These are phyloP conservation scores for Luvunga scandens DNA, from an alignment of 345 rosid species.

Conservation along the genomic window DNA sequence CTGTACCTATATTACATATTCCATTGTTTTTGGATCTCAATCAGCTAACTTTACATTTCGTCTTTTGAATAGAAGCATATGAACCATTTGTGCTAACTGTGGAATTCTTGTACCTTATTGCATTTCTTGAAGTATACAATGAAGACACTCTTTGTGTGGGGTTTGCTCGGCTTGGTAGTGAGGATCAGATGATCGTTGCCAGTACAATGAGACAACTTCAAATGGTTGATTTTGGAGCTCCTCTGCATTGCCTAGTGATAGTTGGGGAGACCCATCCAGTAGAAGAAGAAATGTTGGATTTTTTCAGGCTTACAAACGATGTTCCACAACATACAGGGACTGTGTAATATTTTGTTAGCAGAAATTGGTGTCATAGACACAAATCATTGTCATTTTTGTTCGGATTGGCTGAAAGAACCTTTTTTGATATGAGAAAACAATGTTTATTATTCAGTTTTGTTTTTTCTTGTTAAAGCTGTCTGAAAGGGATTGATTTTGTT, in stretches of 20 bases:
- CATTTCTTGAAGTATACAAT: constrained; percentile 42
- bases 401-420: not conserved
- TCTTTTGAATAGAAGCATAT: not conserved
- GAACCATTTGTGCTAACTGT: not conserved
- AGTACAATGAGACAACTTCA: constrained; percentile 72
- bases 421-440: not conserved
- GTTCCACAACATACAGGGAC: not conserved
- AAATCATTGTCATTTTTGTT: not conserved
- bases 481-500: not conserved
- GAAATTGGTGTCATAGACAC: not conserved
- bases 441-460: not conserved
- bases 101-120: not conserved
- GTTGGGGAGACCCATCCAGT: constrained; percentile 76
- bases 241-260: constrained; percentile 82
- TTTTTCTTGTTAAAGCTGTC: not conserved
- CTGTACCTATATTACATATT: not conserved
- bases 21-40: not conserved
- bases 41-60: not conserved
- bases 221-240: constrained; percentile 72
- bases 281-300: constrained; percentile 86
- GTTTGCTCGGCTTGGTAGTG: constrained; percentile 77
- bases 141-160: constrained; percentile 76
- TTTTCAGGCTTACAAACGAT: constrained; percentile 42
- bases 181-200: constrained; percentile 75
- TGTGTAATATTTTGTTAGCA: not conserved